These are phyloP conservation scores for Blastocystis sp. DNA, from an alignment of 352 stramenopile genomes.

Conservation along the genomic window DNA sequence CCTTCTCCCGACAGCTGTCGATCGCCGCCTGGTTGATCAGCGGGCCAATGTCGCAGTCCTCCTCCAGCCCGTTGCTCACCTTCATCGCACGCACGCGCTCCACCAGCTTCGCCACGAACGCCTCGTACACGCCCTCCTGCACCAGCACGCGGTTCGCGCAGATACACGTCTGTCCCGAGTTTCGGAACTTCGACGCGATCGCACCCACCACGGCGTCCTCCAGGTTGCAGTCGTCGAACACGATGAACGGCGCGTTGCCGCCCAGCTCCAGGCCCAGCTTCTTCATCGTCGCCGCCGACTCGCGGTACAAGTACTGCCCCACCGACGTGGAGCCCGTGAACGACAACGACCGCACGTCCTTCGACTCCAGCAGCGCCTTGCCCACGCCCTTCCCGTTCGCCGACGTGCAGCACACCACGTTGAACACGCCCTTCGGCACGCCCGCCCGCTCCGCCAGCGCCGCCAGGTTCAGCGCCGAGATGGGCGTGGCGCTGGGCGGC, in stretches of 20 bases:
- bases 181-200: constrained; percentile 80
- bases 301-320: constrained; percentile 78
- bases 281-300: constrained; percentile 78
- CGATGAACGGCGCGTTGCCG: constrained; percentile 82
- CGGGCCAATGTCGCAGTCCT: constrained; percentile 83
- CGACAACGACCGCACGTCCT: constrained; percentile 79
- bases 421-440: constrained; percentile 82
- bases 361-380: constrained; percentile 77
- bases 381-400: constrained; percentile 77
- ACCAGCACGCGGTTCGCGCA: constrained; percentile 86
- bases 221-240: constrained; percentile 83
- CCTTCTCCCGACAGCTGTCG: constrained; percentile 76
- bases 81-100: constrained; percentile 79
- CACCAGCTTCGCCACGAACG: constrained; percentile 83
- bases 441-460: constrained; percentile 83
- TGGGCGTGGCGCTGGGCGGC: constrained; percentile 88
- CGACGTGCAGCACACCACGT: constrained; percentile 79
- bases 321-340: constrained; percentile 85
- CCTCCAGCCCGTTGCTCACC: constrained; percentile 82
- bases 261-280: constrained; percentile 78
- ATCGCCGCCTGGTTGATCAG: constrained; percentile 86
- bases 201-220: constrained; percentile 74
- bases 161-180: constrained; percentile 78
- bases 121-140: constrained; percentile 85
- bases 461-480: constrained; percentile 87